Conservation (phyloP, 2,329 filamentous ascomycete genomes). For the Graphiopsis chlorocephala region DNA sequence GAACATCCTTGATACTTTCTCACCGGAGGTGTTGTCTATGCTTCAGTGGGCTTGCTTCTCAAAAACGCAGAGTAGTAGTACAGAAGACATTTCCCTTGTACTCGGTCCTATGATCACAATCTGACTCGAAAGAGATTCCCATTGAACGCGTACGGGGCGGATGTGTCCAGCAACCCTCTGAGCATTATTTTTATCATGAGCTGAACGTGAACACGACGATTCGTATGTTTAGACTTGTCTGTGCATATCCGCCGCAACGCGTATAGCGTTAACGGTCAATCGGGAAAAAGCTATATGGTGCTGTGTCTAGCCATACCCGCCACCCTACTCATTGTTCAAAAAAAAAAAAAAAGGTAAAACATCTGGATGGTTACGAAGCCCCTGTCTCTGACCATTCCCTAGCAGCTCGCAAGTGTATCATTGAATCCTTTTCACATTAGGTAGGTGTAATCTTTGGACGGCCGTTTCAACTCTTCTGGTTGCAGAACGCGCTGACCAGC, state of each 20-base stretch:
- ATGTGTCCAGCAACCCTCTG: too few species aligned
- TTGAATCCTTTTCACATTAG: slow-evolving; percentile 2
- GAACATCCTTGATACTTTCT: too few species aligned
- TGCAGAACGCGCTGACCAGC: slow-evolving; percentile 70
- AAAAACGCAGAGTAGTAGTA: too few species aligned
- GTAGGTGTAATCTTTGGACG: not conserved
- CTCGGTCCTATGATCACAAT: too few species aligned
- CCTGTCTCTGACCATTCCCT: not conserved
- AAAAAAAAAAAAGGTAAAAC: not conserved
- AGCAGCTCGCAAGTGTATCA: not conserved
- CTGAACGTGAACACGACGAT: not conserved
- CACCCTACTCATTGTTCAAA: not conserved
- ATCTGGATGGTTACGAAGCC: not conserved
- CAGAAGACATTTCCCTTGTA: too few species aligned
- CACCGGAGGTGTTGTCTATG: too few species aligned
- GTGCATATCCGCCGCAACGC: not conserved
- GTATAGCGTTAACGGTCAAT: not conserved
- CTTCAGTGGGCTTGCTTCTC: too few species aligned
- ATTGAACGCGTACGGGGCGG: too few species aligned
- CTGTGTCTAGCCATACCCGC: slow-evolving; percentile 8
- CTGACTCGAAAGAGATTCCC: too few species aligned
- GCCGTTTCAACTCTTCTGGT: slow-evolving; percentile 7
- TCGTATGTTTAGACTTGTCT: not conserved
- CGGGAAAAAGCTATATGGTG: slow-evolving; percentile 5
- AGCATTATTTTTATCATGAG: not conserved